Conservation (phyloP, 441 rosid species). For the Flueggea neowawraea region DNA sequence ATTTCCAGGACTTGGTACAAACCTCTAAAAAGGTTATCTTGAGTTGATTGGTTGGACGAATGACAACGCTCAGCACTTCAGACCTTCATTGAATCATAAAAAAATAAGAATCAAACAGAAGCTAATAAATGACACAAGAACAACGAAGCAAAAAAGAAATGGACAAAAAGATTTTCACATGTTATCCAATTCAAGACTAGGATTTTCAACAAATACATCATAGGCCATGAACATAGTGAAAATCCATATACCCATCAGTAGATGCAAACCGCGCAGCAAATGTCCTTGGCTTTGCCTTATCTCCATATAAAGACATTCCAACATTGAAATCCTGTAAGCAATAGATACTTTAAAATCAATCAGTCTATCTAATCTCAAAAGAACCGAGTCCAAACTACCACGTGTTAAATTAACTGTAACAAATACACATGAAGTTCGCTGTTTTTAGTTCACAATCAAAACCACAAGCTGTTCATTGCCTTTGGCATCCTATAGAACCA, state of each 20-base stretch:
- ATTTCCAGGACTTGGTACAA: slow-evolving; percentile 12
- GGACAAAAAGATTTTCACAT: too few species aligned
- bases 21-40: slow-evolving; percentile 98
- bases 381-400: too few species aligned
- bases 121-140: too few species aligned
- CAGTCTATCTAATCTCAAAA: slow-evolving; percentile 3
- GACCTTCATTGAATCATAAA: slow-evolving; percentile 36
- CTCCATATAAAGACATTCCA: slow-evolving; percentile 83
- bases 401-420: too few species aligned
- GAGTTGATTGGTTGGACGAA: slow-evolving; percentile 76
- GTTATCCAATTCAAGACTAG: too few species aligned
- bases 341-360: slow-evolving; percentile 9
- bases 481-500: too few species aligned
- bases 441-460: too few species aligned
- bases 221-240: slow-evolving; percentile 4
- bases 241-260: slow-evolving; percentile 65
- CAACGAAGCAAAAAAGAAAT: too few species aligned
- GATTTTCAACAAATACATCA: neutral
- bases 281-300: slow-evolving; percentile 81
- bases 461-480: too few species aligned
- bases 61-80: slow-evolving; percentile 76
- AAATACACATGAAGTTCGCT: too few species aligned
- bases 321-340: slow-evolving; percentile 73
- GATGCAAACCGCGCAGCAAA: slow-evolving; percentile 87
- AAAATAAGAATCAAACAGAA: too few species aligned